Evolutionary conservation across 768 basidiomycete species (phyloP), one percentile per base, ranked within the genome.

Genomic region (Pulveroboletus ravenelii): DNA sequence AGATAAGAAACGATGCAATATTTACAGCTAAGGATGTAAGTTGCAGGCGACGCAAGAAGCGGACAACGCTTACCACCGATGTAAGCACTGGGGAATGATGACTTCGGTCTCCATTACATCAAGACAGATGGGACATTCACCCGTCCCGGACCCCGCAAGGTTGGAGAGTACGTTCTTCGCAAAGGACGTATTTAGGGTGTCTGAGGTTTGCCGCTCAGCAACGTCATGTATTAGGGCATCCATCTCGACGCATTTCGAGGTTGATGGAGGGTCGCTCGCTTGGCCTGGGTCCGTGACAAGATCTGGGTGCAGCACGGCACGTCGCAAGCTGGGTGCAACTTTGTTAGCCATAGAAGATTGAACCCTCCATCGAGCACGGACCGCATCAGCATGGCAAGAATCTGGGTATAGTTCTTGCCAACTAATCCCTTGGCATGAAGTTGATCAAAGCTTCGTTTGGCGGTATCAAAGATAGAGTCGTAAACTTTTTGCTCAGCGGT

Each of bases 301-400:
- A 53, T 79, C 79, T 0, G 95, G 92, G 63, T 97, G 95, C 18
- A 96, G 77, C 4, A 96, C 93, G 9, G 93, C 93, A 48, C 93
- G 91, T 30, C 95, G 87, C 27, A 96, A 69, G 53, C 90, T 93
- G 56, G 7, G 42, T 14, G 40, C 54, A 32, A 42, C 23, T n/a
- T 38, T 13, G 43, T 64, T 40, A 57, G 45, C 47, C 29, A 18
- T 17, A 31, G 20, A 12, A 48, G 29, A 17, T 37, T 14, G 40
- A 29, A 47, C 4, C 3, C 15, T 14, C 6, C 45, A 27, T 20
- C 47, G 37, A 50, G 15, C 27, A 69, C 78, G 23, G 48, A 92
- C 92, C 85, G 80, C 90, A 95, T 95, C 29, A 97, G 75, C 87
- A 95, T 93, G 12, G 93, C 91, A 59, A 97, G 78, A 63, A 93